A percentile compares a stretch with the other conserved stretches of the same genome.
These are phyloP conservation scores for Fusarium tricinctum DNA, from an alignment of 2,329 filamentous ascomycete species.

Conservation along the genomic window DNA sequence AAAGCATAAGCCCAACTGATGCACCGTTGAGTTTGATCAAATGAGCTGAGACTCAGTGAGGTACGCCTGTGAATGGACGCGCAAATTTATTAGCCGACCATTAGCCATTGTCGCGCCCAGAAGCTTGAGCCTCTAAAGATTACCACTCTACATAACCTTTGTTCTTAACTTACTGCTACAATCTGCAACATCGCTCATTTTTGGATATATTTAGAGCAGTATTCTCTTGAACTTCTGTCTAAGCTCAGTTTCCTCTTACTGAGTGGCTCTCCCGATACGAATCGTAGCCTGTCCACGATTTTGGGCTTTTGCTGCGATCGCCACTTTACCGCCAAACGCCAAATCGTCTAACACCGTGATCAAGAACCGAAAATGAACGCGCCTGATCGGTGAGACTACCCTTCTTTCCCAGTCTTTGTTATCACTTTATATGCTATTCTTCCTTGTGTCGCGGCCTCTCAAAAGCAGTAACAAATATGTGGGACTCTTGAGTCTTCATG, in stretches of 20 bases:
- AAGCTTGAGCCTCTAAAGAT: constrained; percentile 27
- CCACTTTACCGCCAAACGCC: constrained; percentile 42
- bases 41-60: neutral
- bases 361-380: constrained; percentile 64
- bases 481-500: neutral
- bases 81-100: constrained; percentile 49
- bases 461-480: neutral
- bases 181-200: constrained; percentile 2
- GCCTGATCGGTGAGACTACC: constrained; percentile 64
- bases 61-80: constrained; percentile 3
- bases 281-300: constrained; percentile 1
- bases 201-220: constrained; percentile 12
- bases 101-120: constrained; percentile 47
- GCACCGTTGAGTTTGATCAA: neutral
- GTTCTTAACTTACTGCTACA: constrained; percentile 22
- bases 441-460: neutral
- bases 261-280: neutral
- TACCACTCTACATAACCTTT: constrained; percentile 31
- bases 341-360: constrained; percentile 10
- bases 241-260: neutral
- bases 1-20: neutral
- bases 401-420: constrained; percentile 3
- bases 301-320: constrained; percentile 30
- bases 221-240: neutral
- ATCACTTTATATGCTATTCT: neutral